A percentile compares a stretch with the other conserved stretches of the same genome.
Conservation (phyloP, 2,329 filamentous ascomycete genomes). For the Waltergamsia citrina region DNA sequence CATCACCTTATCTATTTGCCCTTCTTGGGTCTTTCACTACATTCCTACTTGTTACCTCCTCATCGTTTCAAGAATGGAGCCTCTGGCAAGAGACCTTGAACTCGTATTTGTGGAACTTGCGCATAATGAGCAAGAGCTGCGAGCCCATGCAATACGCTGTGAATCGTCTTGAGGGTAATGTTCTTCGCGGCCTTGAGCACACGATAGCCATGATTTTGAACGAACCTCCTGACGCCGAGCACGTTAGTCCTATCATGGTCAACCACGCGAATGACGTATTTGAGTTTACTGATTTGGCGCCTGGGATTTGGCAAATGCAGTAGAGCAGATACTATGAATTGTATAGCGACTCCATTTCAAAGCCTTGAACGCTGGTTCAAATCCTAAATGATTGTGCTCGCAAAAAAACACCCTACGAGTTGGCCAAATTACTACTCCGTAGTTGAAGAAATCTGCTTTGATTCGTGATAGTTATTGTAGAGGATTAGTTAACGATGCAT, state of each 20-base stretch:
- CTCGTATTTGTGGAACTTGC: conserved; percentile 21
- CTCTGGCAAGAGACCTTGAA: conserved; percentile 23
- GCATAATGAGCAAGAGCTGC: conserved; percentile 24
- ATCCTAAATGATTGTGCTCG: too few relatives aligned
- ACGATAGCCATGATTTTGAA: conserved; percentile 22
- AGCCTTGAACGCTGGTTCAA: too few relatives aligned
- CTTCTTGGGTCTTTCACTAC: conserved; percentile 28
- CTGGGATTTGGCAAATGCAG: conserved; percentile 18
- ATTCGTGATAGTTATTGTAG: too few relatives aligned
- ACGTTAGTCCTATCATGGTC: conserved; percentile 16
- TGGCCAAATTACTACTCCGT: too few relatives aligned
- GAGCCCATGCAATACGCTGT: conserved; percentile 25
- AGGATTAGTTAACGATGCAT: too few relatives aligned
- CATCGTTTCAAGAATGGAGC: conserved; percentile 17
- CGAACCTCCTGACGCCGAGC: conserved; percentile 18
- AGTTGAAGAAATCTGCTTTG: too few relatives aligned
- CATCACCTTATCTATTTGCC: conserved; percentile 27
- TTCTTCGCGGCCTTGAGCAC: conserved; percentile 24
- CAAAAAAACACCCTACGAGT: too few relatives aligned
- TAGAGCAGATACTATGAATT: too few relatives aligned
- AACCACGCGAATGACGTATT: conserved; percentile 16
- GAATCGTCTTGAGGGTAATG: conserved; percentile 24
- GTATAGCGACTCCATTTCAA: too few relatives aligned
- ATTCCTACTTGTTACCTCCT: conserved; percentile 21
- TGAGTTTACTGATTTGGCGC: conserved; percentile 22